Percentiles rank a stretch among this genome's conserved stretches.
Conservation (phyloP, 768 basidiomycete species). For the Austroboletus festivus region DNA sequence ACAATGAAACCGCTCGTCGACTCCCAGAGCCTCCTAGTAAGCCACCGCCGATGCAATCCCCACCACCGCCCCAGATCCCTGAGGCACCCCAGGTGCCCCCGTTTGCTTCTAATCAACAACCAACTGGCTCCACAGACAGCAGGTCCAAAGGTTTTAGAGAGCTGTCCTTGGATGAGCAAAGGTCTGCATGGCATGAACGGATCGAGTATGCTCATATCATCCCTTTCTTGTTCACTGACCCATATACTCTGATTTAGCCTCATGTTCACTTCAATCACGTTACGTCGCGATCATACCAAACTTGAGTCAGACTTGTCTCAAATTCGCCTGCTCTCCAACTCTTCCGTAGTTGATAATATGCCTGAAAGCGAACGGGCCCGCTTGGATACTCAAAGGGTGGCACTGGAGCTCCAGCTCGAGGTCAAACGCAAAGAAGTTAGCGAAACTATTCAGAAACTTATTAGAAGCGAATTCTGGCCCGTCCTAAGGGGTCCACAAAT, state of each 20-base stretch:
- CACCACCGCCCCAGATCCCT: slow-evolving; percentile 18
- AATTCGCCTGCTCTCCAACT: slow-evolving; percentile 24
- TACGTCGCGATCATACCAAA: slow-evolving; percentile 32
- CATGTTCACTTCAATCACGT: slow-evolving; percentile 33
- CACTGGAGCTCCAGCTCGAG: slow-evolving; percentile 22
- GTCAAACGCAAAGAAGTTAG: slow-evolving; percentile 35
- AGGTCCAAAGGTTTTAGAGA: slow-evolving; percentile 15
- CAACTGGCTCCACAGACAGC: neutral
- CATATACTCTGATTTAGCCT: slow-evolving; percentile 25
- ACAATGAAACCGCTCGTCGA: neutral
- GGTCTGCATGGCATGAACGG: slow-evolving; percentile 38
- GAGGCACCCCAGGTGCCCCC: slow-evolving; percentile 17
- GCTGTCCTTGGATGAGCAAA: slow-evolving; percentile 35
- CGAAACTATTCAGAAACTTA: slow-evolving; percentile 26
- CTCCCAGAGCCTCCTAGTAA: slow-evolving; percentile 14
- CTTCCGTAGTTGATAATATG: slow-evolving; percentile 22
- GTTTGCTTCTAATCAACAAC: slow-evolving; percentile 16
- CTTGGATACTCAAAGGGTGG: slow-evolving; percentile 22
- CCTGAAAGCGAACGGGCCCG: slow-evolving; percentile 23
- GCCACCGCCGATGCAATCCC: slow-evolving; percentile 19
- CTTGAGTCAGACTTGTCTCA: slow-evolving; percentile 34
- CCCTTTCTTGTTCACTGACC: neutral
- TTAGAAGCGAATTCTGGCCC: slow-evolving; percentile 41
- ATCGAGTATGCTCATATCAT: slow-evolving; percentile 34
- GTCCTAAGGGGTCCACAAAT: slow-evolving; percentile 25